These are phyloP conservation scores for Cercis canadensis DNA, from an alignment of 306 rosid genomes.

Conservation along the genomic window DNA sequence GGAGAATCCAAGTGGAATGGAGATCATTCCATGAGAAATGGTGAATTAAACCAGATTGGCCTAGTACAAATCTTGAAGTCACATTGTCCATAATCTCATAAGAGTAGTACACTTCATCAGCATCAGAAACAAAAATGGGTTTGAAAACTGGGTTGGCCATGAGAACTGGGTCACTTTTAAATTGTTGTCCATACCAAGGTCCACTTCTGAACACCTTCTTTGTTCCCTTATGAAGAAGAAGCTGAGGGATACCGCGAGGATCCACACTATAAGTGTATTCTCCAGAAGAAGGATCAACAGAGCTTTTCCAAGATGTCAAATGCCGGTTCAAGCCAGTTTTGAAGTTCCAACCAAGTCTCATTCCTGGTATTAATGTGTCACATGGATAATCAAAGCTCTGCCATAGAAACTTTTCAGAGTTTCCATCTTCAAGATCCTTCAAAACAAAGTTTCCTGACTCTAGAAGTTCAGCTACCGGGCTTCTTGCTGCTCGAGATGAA, in stretches of 20 bases:
- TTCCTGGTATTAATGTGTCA: slow-evolving; percentile 54
- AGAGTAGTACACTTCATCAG: slow-evolving; percentile 50
- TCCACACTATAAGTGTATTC: slow-evolving; percentile 48
- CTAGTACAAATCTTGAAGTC: slow-evolving; percentile 45
- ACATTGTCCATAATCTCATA: slow-evolving; percentile 40
- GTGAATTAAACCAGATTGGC: slow-evolving; percentile 42
- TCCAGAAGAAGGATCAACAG: slow-evolving; percentile 47
- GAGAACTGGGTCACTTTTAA: slow-evolving; percentile 38
- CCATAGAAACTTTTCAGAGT: slow-evolving; percentile 45
- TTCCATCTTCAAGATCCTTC: slow-evolving; percentile 24
- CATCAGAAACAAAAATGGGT: slow-evolving; percentile 44
- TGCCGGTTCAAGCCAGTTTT: slow-evolving; percentile 48
- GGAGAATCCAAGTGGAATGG: slow-evolving; percentile 35
- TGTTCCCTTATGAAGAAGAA: slow-evolving; percentile 43
- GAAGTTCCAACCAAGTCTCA: slow-evolving; percentile 60
- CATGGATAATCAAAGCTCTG: slow-evolving; percentile 64
- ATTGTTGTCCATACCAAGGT: slow-evolving; percentile 52
- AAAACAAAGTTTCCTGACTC: slow-evolving; percentile 57
- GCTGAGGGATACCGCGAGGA: slow-evolving; percentile 51
- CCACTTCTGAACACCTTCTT: slow-evolving; percentile 51
- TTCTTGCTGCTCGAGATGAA: slow-evolving; percentile 26
- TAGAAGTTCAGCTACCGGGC: slow-evolving; percentile 41
- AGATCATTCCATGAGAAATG: slow-evolving; percentile 48
- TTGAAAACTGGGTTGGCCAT: slow-evolving; percentile 45
- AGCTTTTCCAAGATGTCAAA: slow-evolving; percentile 50